These are phyloP conservation scores for Discostella pseudostelligera DNA, from an alignment of 108 stramenopile species.

Conservation along the genomic window DNA sequence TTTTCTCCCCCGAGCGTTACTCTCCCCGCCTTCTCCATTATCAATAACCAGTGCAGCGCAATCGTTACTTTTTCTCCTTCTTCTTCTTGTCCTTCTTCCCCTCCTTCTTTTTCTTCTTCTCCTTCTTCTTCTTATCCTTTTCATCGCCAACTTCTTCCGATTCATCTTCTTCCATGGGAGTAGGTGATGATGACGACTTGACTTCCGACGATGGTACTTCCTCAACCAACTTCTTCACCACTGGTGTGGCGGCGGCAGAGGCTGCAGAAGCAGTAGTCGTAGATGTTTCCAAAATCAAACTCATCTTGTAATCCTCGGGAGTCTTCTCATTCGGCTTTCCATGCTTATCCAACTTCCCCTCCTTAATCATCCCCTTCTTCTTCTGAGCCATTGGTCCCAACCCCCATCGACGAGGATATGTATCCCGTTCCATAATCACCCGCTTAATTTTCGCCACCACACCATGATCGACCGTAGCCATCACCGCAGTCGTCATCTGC, in stretches of 20 bases:
- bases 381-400: slow-evolving; percentile 97
- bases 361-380: slow-evolving; percentile 97
- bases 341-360: slow-evolving; percentile 98
- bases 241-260: slow-evolving; percentile 19
- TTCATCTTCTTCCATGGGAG: slow-evolving; percentile 40
- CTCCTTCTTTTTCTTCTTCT: slow-evolving; percentile 34
- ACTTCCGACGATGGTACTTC: slow-evolving; percentile 6
- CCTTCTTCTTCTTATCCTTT: slow-evolving; percentile 40
- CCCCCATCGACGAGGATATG: slow-evolving; percentile 98
- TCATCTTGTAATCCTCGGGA: slow-evolving; percentile 70
- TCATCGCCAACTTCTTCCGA: slow-evolving; percentile 25
- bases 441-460: slow-evolving; percentile 99
- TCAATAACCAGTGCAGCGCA: too few relatives aligned
- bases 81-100: slow-evolving; percentile 74
- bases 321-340: slow-evolving; percentile 97
- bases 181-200: background rate
- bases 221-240: background rate
- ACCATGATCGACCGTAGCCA: slow-evolving; percentile 99
- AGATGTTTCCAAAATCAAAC: slow-evolving; percentile 69
- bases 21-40: too few relatives aligned
- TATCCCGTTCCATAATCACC: slow-evolving; percentile 99
- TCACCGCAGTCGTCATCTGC: slow-evolving; percentile 99
- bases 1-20: too few relatives aligned
- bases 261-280: slow-evolving; percentile 63
- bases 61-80: slow-evolving; percentile 63